Evolutionary conservation across 2,329 filamentous ascomycete genomes (phyloP).

Genomic region (Nigrograna mackinnonii): DNA sequence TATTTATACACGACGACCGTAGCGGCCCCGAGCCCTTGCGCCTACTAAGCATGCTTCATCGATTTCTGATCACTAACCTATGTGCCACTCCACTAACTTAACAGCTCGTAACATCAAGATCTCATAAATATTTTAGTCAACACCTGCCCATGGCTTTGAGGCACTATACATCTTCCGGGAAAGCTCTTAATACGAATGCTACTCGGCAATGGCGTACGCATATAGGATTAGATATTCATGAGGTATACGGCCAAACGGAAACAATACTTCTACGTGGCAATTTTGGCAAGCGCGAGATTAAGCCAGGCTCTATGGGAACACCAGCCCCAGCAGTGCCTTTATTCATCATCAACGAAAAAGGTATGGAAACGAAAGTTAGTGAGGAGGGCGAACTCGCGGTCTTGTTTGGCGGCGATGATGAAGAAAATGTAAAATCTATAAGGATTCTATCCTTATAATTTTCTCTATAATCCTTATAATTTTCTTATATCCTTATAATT

Average conservation of each 20-base stretch:
- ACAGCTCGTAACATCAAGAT: conserved; percentile 5
- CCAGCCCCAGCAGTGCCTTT: conserved; percentile 9
- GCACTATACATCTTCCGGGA: conserved; percentile 8
- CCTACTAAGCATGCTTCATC: conserved; percentile 6
- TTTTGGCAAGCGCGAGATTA: conserved; percentile 2
- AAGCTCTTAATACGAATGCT: conserved; percentile 7
- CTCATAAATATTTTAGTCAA: conserved; percentile 2
- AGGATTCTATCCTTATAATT: too few species aligned
- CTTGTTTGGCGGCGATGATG: neutral
- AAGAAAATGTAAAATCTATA: too few species aligned
- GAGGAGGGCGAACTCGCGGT: conserved; percentile 11
- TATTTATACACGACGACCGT: conserved; percentile 9
- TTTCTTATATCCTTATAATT: too few species aligned
- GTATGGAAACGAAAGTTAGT: conserved; percentile 1
- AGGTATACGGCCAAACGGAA: conserved; percentile 12
- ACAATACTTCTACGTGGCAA: conserved; percentile 10
- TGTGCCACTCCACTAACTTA: conserved; percentile 8
- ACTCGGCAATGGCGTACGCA: conserved; percentile 6
- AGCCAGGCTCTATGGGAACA: conserved; percentile 9
- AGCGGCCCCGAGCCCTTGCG: conserved; percentile 4
- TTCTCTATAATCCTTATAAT: too few species aligned
- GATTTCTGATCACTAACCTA: conserved; percentile 7
- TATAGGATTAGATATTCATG: conserved; percentile 4
- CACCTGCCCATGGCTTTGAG: conserved; percentile 5
- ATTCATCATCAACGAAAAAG: conserved; percentile 2